phyloP scores from a whole-genome alignment of 2,329 filamentous ascomycete genomes.

The Colletotrichum camelliae region DNA sequence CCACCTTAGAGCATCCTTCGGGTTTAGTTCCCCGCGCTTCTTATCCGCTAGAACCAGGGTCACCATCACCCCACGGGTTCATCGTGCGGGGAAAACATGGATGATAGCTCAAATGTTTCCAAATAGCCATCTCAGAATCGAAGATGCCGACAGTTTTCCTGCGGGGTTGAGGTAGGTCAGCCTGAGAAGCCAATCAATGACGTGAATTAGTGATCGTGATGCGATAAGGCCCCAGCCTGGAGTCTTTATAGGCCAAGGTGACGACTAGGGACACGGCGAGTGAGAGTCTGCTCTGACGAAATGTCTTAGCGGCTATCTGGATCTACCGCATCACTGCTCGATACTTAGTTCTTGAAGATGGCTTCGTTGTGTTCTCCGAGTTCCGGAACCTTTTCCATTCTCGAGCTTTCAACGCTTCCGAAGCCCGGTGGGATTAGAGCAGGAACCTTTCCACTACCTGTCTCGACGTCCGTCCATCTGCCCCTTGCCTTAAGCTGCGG shows the following conservation, averaged over 20 bases:
- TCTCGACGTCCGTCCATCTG: constrained; percentile 56
- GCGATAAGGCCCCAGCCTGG: background rate
- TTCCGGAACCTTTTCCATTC: constrained; percentile 12
- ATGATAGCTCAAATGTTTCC: background rate
- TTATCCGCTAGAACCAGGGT: background rate
- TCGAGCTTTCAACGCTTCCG: background rate
- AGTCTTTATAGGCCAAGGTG: background rate
- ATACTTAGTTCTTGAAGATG: constrained; percentile 10
- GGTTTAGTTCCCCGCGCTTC: background rate
- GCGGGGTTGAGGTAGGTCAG: background rate
- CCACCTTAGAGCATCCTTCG: background rate
- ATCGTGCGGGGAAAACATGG: background rate
- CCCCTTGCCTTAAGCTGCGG: constrained; percentile 55
- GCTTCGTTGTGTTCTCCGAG: constrained; percentile 12
- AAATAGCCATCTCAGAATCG: background rate
- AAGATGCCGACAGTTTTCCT: background rate
- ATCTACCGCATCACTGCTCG: background rate
- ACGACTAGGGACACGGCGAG: background rate
- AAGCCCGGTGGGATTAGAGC: constrained; percentile 56
- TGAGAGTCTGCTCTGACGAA: background rate
- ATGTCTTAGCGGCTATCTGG: background rate
- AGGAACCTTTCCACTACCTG: constrained; percentile 48
- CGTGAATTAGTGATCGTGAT: background rate
- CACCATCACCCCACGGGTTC: background rate
- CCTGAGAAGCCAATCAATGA: background rate